phyloP scores from a whole-genome alignment of 116 monocot species.

The Papilionanthe hybrid region DNA sequence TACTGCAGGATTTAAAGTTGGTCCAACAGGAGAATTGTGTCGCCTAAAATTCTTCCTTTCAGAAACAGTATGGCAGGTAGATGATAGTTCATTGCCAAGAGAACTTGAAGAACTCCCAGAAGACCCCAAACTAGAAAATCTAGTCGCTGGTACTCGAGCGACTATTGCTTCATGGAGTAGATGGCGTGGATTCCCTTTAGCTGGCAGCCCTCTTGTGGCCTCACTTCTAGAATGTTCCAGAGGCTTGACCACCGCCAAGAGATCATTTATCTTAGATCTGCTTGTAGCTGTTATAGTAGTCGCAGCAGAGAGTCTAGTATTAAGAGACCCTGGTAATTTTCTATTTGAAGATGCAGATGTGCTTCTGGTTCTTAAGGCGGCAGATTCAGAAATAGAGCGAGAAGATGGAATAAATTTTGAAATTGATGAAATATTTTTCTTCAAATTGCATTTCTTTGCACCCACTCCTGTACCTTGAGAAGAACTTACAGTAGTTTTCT shows the following conservation, averaged over 20 bases:
- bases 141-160: too few relatives aligned
- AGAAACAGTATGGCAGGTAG: neutral
- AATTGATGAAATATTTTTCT: conserved; percentile 2
- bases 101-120: neutral
- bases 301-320: neutral
- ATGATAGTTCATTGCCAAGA: neutral
- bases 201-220: neutral
- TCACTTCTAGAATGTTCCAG: neutral
- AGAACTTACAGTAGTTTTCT: neutral
- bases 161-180: too few relatives aligned
- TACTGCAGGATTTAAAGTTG: neutral
- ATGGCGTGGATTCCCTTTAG: neutral
- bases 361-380: neutral
- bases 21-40: neutral
- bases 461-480: neutral
- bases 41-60: neutral
- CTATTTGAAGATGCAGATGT: neutral
- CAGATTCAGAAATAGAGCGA: neutral
- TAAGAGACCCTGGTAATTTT: neutral
- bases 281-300: too few relatives aligned
- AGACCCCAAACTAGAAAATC: too few relatives aligned
- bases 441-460: neutral
- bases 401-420: neutral
- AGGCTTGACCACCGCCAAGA: neutral
- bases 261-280: neutral